Evolutionary conservation across 352 stramenopile species (phyloP), one percentile per base, ranked within the genome.

Genomic region (Pythium sp.): DNA sequence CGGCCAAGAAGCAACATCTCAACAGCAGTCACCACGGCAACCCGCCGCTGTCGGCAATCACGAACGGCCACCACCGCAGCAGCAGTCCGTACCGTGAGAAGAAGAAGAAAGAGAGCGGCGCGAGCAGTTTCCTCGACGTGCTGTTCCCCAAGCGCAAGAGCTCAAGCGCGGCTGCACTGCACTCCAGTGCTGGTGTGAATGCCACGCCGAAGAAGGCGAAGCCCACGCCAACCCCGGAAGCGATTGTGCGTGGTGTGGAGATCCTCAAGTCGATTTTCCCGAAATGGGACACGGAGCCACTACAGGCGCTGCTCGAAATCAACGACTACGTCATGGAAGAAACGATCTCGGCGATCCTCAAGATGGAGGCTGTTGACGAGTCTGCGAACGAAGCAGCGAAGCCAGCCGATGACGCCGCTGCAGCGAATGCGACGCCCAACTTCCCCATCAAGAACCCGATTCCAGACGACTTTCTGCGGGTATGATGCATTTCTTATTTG

Each of bases 191-290:
- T 15, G 66, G 22, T 12, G 30, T 46, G 41, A 38, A 34, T 38
- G 9, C 34, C 32, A 62, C 62, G 51, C 58, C 69, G 1, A 51
- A 60, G 8, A 54, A 61, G 15, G 69, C 28, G 18, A 64, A 59
- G 3, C 57, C 70, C 2, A 68, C 71, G n/a, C 80, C 84, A 6
- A 86, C 69, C 36, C 64, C 77, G 11, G 79, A 77, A 28, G 79
- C 84, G 1, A 76, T 91, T 51, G 79, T 72, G 3, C 82, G 84
- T 12, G 82, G 82, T 9, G 79, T 93, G 0, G 84, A 90, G 60
- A 92, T 94, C 49, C 62, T 95, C 51, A 75, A 82, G 59, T 90
- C 84, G 12, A 94, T 95, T 57, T 95, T 95, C 73, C 87, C 86
- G 2, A 87, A 82, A 36, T 95, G 87, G 87, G 87, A 95, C 58